Conservation (phyloP, 768 basidiomycete genomes). For the Termitomyces sp. region DNA sequence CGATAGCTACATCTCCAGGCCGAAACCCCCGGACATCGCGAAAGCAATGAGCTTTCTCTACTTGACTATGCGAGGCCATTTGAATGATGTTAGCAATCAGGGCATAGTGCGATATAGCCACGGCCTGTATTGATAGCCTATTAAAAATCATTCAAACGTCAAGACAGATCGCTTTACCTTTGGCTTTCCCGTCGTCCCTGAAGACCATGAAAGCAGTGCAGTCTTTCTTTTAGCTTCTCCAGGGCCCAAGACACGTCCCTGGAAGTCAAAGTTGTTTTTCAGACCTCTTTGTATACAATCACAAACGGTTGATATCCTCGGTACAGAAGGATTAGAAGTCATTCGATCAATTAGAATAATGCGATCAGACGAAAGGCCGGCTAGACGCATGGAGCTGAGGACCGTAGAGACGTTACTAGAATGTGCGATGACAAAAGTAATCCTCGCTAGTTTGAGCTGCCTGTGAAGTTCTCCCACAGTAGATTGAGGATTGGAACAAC, state of each 20-base stretch:
- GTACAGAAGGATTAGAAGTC: neutral
- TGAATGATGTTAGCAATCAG: constrained; percentile 53
- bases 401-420: constrained; percentile 31
- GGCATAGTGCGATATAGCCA: constrained; percentile 47
- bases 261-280: constrained; percentile 22
- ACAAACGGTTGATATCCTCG: constrained; percentile 15
- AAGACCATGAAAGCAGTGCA: constrained; percentile 60
- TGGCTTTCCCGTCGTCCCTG: constrained; percentile 63
- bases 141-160: constrained; percentile 4
- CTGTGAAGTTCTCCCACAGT: constrained; percentile 46
- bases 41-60: constrained; percentile 17
- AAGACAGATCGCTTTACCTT: constrained; percentile 32
- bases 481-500: constrained; percentile 51
- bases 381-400: constrained; percentile 27
- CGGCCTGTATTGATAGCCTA: constrained; percentile 28
- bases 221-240: constrained; percentile 57
- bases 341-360: constrained; percentile 31
- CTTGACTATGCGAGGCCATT: constrained; percentile 35
- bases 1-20: constrained; percentile 44
- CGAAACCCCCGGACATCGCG: constrained; percentile 28
- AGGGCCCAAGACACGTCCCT: constrained; percentile 34
- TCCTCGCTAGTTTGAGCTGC: constrained; percentile 39
- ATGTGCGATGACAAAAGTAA: constrained; percentile 39
- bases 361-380: constrained; percentile 30
- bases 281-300: constrained; percentile 22